phyloP scores from a whole-genome alignment of 768 basidiomycete species.

The Termitomyces sp. region DNA sequence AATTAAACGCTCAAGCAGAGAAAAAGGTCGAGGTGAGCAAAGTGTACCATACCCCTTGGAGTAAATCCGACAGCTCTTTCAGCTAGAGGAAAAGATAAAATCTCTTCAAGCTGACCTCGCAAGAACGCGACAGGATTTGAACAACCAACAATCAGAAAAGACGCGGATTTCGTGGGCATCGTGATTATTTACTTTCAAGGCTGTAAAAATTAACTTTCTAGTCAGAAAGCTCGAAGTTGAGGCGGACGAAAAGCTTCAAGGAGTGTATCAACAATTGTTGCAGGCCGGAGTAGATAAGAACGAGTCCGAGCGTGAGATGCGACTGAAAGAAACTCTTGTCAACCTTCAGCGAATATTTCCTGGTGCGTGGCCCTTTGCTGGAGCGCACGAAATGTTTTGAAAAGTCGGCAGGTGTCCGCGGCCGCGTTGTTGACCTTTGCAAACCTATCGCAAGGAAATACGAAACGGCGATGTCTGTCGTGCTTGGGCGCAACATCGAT shows the following conservation, averaged over 20 bases:
- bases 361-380: constrained; percentile 34
- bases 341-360: constrained; percentile 88
- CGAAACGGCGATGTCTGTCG: constrained; percentile 84
- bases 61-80: neutral
- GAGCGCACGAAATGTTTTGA: neutral
- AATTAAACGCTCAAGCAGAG: constrained; percentile 39
- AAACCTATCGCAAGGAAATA: constrained; percentile 92
- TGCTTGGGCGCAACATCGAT: constrained; percentile 92
- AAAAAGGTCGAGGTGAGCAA: constrained; percentile 54
- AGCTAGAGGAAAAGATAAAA: constrained; percentile 60
- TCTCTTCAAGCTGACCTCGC: constrained; percentile 57
- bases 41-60: neutral
- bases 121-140: constrained; percentile 67
- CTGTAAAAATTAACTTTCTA: neutral
- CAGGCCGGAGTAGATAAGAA: constrained; percentile 88
- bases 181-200: neutral
- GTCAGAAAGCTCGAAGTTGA: constrained; percentile 84
- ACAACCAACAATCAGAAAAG: constrained; percentile 82
- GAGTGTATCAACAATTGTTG: constrained; percentile 75
- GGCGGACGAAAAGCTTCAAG: constrained; percentile 85
- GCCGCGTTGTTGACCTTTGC: constrained; percentile 90
- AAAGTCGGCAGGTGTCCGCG: constrained; percentile 67
- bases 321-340: constrained; percentile 79
- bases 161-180: constrained; percentile 64
- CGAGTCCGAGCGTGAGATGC: constrained; percentile 79